phyloP scores from a whole-genome alignment of 164 flowering plant species.

The Hamamelis virginiana region DNA sequence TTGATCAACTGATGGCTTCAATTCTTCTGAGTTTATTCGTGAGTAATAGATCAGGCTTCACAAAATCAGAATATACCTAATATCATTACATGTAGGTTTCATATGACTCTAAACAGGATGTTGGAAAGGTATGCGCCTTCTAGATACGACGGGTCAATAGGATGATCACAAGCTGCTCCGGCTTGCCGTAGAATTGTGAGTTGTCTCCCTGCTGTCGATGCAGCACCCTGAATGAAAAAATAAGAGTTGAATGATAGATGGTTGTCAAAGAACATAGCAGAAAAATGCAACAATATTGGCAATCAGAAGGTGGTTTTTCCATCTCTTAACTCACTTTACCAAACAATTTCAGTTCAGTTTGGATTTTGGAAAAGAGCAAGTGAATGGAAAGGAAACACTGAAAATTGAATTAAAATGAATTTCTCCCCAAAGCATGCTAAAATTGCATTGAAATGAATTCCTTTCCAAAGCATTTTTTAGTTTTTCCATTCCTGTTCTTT shows the following conservation, averaged over 20 bases:
- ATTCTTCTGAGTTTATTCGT: neutral
- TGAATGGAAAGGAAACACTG: no score
- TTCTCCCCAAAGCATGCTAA: no score
- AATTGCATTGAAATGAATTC: no score
- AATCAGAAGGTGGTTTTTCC: no score
- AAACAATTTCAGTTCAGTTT: no score
- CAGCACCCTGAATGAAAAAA: slow-evolving; percentile 58
- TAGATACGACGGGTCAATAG: slow-evolving; percentile 88
- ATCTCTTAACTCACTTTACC: no score
- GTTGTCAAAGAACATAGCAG: neutral
- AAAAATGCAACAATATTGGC: neutral
- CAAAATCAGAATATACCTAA: neutral
- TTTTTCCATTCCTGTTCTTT: no score
- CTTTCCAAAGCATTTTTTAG: no score
- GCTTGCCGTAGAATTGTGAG: slow-evolving; percentile 73
- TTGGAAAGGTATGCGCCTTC: slow-evolving; percentile 90
- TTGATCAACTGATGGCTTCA: neutral
- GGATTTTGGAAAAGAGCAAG: no score
- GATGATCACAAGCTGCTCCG: slow-evolving; percentile 94
- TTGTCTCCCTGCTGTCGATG: slow-evolving; percentile 66
- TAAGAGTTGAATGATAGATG: neutral
- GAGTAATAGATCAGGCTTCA: neutral
- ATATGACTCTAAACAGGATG: slow-evolving; percentile 63
- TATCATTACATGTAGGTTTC: slow-evolving; percentile 9
- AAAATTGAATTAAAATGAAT: no score